These are phyloP conservation scores for Dactylellina drechsleri DNA, from an alignment of 2,329 filamentous ascomycete species.

Conservation along the genomic window DNA sequence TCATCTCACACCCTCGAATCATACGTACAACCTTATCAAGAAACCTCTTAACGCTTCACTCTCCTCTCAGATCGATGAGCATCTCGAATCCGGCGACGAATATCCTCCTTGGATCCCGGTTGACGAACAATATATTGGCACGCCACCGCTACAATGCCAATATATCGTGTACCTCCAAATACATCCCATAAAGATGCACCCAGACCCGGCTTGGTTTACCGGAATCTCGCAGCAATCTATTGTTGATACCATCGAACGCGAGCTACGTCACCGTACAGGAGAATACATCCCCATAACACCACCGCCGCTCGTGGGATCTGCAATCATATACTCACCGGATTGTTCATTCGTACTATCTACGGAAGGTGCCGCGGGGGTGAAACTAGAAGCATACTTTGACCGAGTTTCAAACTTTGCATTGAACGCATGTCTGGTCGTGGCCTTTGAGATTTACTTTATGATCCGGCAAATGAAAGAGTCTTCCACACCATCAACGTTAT, in stretches of 20 bases:
- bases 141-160: conserved; percentile 80
- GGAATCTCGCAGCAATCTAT: conserved; percentile 57
- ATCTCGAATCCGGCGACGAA: conserved; percentile 68
- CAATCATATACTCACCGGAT: conserved; percentile 74
- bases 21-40: conserved; percentile 66
- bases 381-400: conserved; percentile 70
- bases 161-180: conserved; percentile 87
- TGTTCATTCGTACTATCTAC: conserved; percentile 71
- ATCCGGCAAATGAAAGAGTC: conserved; percentile 74
- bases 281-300: conserved; percentile 67
- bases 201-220: conserved; percentile 26
- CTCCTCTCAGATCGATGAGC: conserved; percentile 72
- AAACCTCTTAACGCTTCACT: conserved; percentile 78
- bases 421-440: conserved; percentile 68
- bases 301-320: conserved; percentile 71
- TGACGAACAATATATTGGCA: conserved; percentile 64
- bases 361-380: conserved; percentile 71
- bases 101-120: conserved; percentile 78
- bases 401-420: conserved; percentile 71
- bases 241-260: conserved; percentile 68
- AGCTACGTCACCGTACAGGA: conserved; percentile 71
- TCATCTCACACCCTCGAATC: conserved; percentile 75
- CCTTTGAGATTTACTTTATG: conserved; percentile 71
- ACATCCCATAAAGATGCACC: conserved; percentile 64
- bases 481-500: conserved; percentile 74